phyloP scores from a whole-genome alignment of 2,329 filamentous ascomycete species.

The Diaporthe humulicola region DNA sequence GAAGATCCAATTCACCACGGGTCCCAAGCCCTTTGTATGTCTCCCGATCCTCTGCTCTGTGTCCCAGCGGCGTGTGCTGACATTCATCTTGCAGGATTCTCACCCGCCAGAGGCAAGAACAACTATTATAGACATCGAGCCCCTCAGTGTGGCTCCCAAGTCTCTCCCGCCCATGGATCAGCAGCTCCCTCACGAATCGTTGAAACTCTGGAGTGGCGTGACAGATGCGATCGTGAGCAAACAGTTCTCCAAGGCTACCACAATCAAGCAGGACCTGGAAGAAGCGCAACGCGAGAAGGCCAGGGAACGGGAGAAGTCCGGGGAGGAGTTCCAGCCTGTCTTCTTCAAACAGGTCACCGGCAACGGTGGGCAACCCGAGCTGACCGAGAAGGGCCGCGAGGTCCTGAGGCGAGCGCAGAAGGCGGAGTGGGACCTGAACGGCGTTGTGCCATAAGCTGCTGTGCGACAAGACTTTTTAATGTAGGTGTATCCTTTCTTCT shows the following conservation, averaged over 20 bases:
- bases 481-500: not conserved
- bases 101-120: constrained; percentile 71
- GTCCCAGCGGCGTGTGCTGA: constrained; percentile 32
- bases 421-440: constrained; percentile 65
- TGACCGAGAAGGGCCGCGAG: constrained; percentile 66
- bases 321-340: constrained; percentile 83
- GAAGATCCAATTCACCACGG: constrained; percentile 72
- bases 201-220: constrained; percentile 88
- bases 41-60: constrained; percentile 23
- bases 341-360: constrained; percentile 80
- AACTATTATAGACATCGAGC: constrained; percentile 89
- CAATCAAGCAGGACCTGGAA: constrained; percentile 90
- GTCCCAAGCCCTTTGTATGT: constrained; percentile 73
- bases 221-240: constrained; percentile 87
- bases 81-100: constrained; percentile 51
- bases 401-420: constrained; percentile 67
- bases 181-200: constrained; percentile 91
- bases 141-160: constrained; percentile 84
- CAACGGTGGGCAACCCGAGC: constrained; percentile 67
- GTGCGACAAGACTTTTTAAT: not conserved
- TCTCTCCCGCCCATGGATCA: constrained; percentile 80
- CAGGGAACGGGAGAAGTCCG: constrained; percentile 79
- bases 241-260: constrained; percentile 87
- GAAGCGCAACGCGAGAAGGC: constrained; percentile 90
- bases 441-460: constrained; percentile 49